Conservation (phyloP, 1,284 basidiomycete genomes). For the Melampsora larici-populina region DNA sequence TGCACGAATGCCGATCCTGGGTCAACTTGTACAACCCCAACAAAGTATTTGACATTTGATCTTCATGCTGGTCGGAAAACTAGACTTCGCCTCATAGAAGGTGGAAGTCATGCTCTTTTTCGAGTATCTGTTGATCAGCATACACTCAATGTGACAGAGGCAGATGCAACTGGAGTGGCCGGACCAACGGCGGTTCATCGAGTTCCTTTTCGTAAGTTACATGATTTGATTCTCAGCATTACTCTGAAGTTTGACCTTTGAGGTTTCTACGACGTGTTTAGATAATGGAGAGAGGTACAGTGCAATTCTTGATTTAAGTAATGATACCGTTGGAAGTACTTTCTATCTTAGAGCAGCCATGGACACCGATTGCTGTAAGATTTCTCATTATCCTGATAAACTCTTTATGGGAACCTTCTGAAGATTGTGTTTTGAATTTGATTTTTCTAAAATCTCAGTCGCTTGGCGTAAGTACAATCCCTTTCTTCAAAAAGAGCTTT, state of each 20-base stretch:
- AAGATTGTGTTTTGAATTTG: not conserved
- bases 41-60: not conserved
- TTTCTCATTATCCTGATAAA: not conserved
- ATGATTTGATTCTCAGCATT: not conserved
- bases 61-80: not conserved
- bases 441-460: not conserved
- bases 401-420: not conserved
- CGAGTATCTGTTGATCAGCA: constrained; percentile 10
- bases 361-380: constrained; percentile 40
- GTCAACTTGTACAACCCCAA: not conserved
- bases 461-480: not conserved
- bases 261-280: not conserved
- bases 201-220: not conserved
- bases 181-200: constrained; percentile 1
- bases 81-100: not conserved
- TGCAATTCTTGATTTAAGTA: constrained; percentile 15
- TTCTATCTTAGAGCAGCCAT: constrained; percentile 36
- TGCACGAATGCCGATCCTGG: not conserved
- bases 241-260: not conserved
- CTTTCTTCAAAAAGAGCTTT: too few species aligned
- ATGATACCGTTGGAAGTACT: constrained; percentile 20
- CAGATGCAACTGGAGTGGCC: constrained; percentile 9
- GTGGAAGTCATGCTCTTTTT: not conserved
- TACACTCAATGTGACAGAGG: constrained; percentile 6
- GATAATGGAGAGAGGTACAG: constrained; percentile 37